Conservation (phyloP, 768 basidiomycete species). For the Suillus subalutaceus region DNA sequence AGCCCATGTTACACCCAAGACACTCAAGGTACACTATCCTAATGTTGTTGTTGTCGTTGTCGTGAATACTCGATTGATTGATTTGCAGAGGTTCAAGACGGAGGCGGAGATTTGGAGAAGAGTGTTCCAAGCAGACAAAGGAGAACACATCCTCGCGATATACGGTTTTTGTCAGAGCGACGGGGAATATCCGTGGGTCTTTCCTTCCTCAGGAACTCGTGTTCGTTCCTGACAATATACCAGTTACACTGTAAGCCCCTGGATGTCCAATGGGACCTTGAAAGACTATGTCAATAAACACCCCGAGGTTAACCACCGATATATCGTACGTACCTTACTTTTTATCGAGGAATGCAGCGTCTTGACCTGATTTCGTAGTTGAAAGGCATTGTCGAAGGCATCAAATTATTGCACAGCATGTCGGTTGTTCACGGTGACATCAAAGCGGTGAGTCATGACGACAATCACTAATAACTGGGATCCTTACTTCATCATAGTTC, state of each 20-base stretch:
- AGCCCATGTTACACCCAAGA: conserved; percentile 49
- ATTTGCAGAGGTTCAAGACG: conserved; percentile 47
- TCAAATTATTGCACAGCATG: conserved; percentile 54
- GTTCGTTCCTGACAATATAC: conserved; percentile 11
- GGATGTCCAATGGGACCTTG: conserved; percentile 55
- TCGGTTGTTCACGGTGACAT: conserved; percentile 61
- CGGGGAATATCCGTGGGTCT: conserved; percentile 54
- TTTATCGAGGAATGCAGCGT: background rate
- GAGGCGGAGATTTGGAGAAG: conserved; percentile 59
- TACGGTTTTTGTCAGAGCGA: conserved; percentile 59
- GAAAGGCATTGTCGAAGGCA: conserved; percentile 46
- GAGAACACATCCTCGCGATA: conserved; percentile 56
- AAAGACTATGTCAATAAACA: conserved; percentile 47
- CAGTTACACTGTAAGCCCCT: conserved; percentile 62
- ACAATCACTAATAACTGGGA: background rate
- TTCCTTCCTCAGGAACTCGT: background rate
- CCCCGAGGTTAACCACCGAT: conserved; percentile 45
- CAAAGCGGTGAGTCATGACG: conserved; percentile 42
- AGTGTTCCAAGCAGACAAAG: conserved; percentile 55
- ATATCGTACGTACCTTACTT: conserved; percentile 35
- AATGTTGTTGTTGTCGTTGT: background rate
- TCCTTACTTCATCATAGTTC: conserved; percentile 32
- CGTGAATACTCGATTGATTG: background rate
- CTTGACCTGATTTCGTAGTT: conserved; percentile 37
- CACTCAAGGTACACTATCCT: conserved; percentile 37